Conservation (phyloP, 495 filamentous ascomycete species). For the Penicillium silybi region DNA sequence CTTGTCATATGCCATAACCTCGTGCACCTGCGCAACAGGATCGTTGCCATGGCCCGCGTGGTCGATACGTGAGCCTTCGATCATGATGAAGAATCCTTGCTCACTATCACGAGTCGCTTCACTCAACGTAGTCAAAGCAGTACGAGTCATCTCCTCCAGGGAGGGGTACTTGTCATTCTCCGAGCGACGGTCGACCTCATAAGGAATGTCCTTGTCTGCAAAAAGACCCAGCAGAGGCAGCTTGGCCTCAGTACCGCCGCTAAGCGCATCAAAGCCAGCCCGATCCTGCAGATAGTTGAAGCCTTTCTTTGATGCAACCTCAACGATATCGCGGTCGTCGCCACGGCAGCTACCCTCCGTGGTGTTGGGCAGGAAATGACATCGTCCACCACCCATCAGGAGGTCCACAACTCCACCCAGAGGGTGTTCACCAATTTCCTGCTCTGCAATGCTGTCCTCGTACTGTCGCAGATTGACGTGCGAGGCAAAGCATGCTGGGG, state of each 20-base stretch:
- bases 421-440: conserved; percentile 82
- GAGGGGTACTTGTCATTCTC: conserved; percentile 80
- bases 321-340: conserved; percentile 67
- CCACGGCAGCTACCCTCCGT: conserved; percentile 71
- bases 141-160: conserved; percentile 84
- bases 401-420: conserved; percentile 85
- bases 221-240: conserved; percentile 86
- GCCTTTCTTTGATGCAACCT: conserved; percentile 66
- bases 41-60: conserved; percentile 96
- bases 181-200: conserved; percentile 80
- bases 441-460: conserved; percentile 87
- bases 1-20: conserved; percentile 88
- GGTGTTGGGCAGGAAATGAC: conserved; percentile 84
- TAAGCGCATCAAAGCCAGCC: conserved; percentile 71
- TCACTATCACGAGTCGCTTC: conserved; percentile 82
- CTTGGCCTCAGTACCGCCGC: conserved; percentile 63
- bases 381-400: conserved; percentile 87
- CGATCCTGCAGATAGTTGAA: conserved; percentile 75
- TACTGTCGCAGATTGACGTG: conserved; percentile 77
- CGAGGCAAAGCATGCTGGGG: conserved; percentile 91
- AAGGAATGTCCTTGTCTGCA: conserved; percentile 79
- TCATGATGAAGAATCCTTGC: conserved; percentile 97
- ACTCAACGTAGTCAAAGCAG: conserved; percentile 72
- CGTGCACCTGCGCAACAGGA: conserved; percentile 89
- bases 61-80: conserved; percentile 93